A percentile compares a stretch with the other conserved stretches of the same genome.
phyloP scores from a whole-genome alignment of 768 basidiomycete species.

The Trametopsis cervina region DNA sequence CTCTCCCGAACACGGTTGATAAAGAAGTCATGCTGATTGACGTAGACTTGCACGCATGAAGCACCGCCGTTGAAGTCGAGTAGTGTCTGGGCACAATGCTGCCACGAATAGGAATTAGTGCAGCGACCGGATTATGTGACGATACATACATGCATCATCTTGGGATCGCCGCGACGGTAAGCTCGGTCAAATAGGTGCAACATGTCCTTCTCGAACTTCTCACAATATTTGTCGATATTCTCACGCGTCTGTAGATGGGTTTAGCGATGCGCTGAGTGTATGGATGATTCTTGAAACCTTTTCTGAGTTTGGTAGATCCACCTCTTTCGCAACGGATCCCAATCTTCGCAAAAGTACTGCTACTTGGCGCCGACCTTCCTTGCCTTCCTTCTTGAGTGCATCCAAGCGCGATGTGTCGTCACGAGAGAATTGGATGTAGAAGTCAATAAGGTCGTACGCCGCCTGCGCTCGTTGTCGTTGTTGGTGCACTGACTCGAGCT shows the following conservation, averaged over 20 bases:
- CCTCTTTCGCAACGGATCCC: slow-evolving; percentile 86
- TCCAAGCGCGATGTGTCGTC: slow-evolving; percentile 74
- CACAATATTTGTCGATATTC: slow-evolving; percentile 93
- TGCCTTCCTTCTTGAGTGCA: slow-evolving; percentile 76
- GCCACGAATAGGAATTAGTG: slow-evolving; percentile 1
- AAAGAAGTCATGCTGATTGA: slow-evolving; percentile 99
- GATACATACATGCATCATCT: slow-evolving; percentile 95
- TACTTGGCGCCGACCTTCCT: slow-evolving; percentile 82
- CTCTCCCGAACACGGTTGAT: slow-evolving; percentile 82
- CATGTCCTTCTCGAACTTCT: slow-evolving; percentile 99
- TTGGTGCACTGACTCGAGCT: slow-evolving; percentile 90
- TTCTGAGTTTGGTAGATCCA: slow-evolving; percentile 79
- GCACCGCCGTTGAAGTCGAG: slow-evolving; percentile 97
- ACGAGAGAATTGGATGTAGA: slow-evolving; percentile 86
- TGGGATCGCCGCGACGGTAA: slow-evolving; percentile 95
- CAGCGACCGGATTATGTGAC: neutral
- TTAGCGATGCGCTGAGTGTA: slow-evolving; percentile 2
- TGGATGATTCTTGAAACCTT: slow-evolving; percentile 39
- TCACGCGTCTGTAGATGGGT: slow-evolving; percentile 61
- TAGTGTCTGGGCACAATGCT: slow-evolving; percentile 97
- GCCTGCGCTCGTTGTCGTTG: slow-evolving; percentile 91
- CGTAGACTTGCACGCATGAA: slow-evolving; percentile 96
- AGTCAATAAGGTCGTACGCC: slow-evolving; percentile 88
- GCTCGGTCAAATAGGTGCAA: slow-evolving; percentile 91
- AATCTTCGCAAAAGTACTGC: slow-evolving; percentile 83